These are phyloP conservation scores for Cyamopsis tetragonoloba DNA, from an alignment of 306 rosid genomes.

Conservation along the genomic window DNA sequence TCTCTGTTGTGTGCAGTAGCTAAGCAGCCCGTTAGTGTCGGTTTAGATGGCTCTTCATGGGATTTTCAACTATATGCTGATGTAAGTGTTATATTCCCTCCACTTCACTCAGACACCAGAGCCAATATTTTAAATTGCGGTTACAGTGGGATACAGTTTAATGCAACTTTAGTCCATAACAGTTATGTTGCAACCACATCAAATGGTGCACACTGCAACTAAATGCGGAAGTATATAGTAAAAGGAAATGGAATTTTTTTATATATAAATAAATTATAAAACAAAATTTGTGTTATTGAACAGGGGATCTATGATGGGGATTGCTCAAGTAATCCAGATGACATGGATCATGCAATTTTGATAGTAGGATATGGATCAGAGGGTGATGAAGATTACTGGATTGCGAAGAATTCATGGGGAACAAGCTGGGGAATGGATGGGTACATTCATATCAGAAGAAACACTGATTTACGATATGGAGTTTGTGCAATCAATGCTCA, in stretches of 20 bases:
- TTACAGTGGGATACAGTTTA: no score
- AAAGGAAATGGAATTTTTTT: background rate
- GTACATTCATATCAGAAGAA: conserved; percentile 60
- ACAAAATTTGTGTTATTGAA: conserved; percentile 7
- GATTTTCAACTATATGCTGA: conserved; percentile 74
- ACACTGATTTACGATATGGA: conserved; percentile 50
- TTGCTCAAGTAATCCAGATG: conserved; percentile 62
- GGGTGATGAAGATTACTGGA: conserved; percentile 70
- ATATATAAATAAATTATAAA: background rate
- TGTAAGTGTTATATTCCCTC: conserved; percentile 53
- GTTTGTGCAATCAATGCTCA: conserved; percentile 66
- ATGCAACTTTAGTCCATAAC: no score
- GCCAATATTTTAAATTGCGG: no score
- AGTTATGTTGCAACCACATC: no score
- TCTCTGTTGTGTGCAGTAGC: conserved; percentile 51
- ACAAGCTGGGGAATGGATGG: conserved; percentile 71
- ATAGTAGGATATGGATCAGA: conserved; percentile 77
- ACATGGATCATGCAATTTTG: conserved; percentile 72
- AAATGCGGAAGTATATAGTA: background rate
- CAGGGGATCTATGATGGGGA: conserved; percentile 84
- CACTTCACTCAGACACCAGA: no score
- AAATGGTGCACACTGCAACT: no score
- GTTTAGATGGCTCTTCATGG: conserved; percentile 55
- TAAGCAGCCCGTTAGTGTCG: conserved; percentile 72
- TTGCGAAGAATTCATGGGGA: conserved; percentile 87